Percentiles rank a stretch among this genome's conserved stretches.
phyloP scores from a whole-genome alignment of 805 yeast species.

The Lipomyces sp. region DNA sequence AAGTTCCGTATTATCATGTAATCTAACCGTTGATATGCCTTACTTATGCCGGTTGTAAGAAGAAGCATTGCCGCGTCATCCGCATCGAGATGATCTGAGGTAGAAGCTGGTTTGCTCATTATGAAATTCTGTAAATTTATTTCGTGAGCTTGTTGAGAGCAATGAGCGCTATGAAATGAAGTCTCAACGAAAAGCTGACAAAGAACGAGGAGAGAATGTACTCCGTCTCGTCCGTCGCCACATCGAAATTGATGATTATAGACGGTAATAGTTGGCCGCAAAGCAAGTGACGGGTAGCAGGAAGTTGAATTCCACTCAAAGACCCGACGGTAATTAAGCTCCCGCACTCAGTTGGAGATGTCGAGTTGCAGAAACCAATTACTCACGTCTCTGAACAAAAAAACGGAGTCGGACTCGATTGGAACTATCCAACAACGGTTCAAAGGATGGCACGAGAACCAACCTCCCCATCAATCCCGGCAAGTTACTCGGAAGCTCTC shows the following conservation, averaged over 20 bases:
- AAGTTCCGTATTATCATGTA: conserved; percentile 32
- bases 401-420: too few relatives aligned
- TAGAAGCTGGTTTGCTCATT: conserved; percentile 7
- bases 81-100: conserved; percentile 28
- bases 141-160: background rate
- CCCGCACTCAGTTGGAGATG: background rate
- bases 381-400: background rate
- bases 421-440: too few relatives aligned
- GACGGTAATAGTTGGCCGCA: background rate
- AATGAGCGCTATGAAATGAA: background rate
- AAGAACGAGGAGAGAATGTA: background rate
- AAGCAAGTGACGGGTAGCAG: background rate
- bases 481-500: background rate
- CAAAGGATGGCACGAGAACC: too few relatives aligned
- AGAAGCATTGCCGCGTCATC: conserved; percentile 35
- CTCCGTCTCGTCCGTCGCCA: background rate
- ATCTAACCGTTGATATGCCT: conserved; percentile 34
- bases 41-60: conserved; percentile 29
- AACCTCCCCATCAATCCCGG: too few relatives aligned
- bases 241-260: background rate
- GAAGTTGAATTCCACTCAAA: conserved; percentile 15
- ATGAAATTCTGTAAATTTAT: background rate
- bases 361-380: background rate
- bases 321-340: background rate
- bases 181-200: background rate